Conservation (phyloP, 2,329 filamentous ascomycete genomes). For the Aureobasidium lini region DNA sequence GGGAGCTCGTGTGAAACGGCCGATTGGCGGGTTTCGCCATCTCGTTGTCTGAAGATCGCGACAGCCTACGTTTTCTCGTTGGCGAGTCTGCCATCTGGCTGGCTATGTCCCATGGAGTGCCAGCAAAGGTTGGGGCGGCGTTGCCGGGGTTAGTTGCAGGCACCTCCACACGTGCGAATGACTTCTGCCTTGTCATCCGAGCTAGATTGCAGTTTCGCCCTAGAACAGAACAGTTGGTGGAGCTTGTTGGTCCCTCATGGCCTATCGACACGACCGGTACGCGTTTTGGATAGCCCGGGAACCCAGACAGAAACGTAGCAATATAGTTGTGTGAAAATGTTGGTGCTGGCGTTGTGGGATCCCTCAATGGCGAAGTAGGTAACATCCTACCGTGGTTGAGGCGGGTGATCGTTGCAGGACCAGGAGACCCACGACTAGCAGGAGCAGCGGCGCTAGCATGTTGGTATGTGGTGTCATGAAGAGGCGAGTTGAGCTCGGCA, state of each 20-base stretch:
- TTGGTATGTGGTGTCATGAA: background rate
- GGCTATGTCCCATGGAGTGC: background rate
- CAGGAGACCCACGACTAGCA: background rate
- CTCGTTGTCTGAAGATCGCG: background rate
- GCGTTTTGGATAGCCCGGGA: background rate
- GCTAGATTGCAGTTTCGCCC: background rate
- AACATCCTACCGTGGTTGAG: too few relatives aligned
- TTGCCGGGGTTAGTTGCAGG: background rate
- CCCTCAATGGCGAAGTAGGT: too few relatives aligned
- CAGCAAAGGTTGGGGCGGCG: background rate
- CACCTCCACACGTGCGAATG: background rate
- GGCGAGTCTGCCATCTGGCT: background rate
- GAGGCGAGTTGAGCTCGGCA: background rate
- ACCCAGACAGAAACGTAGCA: background rate
- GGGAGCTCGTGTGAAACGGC: background rate
- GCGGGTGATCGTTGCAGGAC: background rate
- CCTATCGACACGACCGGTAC: background rate
- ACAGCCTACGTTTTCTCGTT: background rate
- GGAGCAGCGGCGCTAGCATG: background rate
- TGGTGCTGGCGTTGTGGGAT: background rate
- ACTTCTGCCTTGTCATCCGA: background rate
- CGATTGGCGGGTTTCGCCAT: background rate
- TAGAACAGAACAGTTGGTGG: background rate
- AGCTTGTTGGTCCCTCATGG: background rate
- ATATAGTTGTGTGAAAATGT: background rate